Percentiles rank a stretch among this genome's conserved stretches.
Conservation (phyloP, 2,329 filamentous ascomycete genomes). For the Fusarium citri region DNA sequence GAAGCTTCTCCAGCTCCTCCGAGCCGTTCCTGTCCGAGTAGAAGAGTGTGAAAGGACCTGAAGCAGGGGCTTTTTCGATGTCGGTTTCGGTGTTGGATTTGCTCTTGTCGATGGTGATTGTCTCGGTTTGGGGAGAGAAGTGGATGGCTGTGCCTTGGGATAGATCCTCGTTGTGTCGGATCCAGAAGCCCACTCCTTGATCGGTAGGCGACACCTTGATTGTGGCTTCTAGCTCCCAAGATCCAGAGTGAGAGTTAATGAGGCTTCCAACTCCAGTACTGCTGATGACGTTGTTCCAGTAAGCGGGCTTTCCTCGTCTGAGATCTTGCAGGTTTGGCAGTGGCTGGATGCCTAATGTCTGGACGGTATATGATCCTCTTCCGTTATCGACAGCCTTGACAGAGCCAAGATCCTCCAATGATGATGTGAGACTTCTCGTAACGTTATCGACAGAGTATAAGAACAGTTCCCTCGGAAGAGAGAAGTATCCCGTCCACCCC, state of each 20-base stretch:
- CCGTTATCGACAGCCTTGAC: constrained; percentile 46
- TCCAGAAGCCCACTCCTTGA: constrained; percentile 37
- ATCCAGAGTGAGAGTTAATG: background rate
- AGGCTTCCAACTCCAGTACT: background rate
- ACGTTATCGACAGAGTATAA: constrained; percentile 55
- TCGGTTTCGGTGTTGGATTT: constrained; percentile 47
- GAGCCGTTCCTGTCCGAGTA: constrained; percentile 4
- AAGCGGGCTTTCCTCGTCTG: constrained; percentile 18
- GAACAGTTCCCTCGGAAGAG: constrained; percentile 58
- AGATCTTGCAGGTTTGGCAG: constrained; percentile 40
- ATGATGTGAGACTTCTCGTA: constrained; percentile 50
- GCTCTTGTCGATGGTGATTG: constrained; percentile 54
- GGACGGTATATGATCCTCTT: constrained; percentile 49
- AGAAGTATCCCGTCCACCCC: constrained; percentile 62
- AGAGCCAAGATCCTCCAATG: constrained; percentile 55
- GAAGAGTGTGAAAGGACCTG: constrained; percentile 61
- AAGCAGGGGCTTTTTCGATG: constrained; percentile 52
- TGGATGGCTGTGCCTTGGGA: constrained; percentile 52
- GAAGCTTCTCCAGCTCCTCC: constrained; percentile 39
- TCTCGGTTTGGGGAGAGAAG: constrained; percentile 54
- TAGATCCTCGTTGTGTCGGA: constrained; percentile 45
- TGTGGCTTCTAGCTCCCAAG: constrained; percentile 45
- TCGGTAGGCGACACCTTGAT: constrained; percentile 29
- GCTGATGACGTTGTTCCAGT: constrained; percentile 18
- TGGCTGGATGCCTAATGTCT: constrained; percentile 57